Evolutionary conservation across 148 eudicot genomes (phyloP).

Genomic region (Gaultheria prostrata): DNA sequence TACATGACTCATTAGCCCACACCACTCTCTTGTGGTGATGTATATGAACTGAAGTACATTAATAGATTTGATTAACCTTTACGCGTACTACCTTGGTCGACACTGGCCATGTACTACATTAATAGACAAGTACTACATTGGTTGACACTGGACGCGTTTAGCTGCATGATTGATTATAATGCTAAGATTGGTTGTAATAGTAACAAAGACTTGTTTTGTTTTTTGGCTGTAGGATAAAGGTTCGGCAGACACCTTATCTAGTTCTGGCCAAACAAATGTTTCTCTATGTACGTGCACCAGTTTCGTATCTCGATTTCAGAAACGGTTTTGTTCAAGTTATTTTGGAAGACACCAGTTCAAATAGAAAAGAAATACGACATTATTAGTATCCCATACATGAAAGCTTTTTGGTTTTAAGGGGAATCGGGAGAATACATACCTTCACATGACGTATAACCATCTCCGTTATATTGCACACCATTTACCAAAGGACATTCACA

Average conservation of each 20-base stretch:
- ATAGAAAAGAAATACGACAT: background rate
- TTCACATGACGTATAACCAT: slow-evolving; percentile 79
- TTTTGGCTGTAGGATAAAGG: background rate
- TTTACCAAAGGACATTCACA: slow-evolving; percentile 79
- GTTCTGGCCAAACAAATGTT: background rate
- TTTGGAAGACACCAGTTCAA: background rate
- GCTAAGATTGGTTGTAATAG: background rate
- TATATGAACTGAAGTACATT: background rate
- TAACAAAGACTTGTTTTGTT: background rate
- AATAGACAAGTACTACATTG: too few species aligned
- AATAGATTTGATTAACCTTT: background rate
- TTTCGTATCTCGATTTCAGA: background rate
- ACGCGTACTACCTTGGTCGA: background rate
- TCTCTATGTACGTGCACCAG: background rate
- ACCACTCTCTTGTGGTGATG: background rate
- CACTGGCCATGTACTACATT: background rate
- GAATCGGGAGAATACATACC: slow-evolving; percentile 34
- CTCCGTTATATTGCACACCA: slow-evolving; percentile 85
- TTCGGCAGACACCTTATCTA: background rate
- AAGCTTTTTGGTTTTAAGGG: background rate
- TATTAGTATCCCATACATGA: background rate
- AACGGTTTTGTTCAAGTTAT: background rate
- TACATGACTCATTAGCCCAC: background rate
- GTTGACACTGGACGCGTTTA: background rate
- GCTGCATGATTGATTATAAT: background rate